Evolutionary conservation across 2,329 filamentous ascomycete genomes (phyloP).

Genomic region (Claviceps cyperi): DNA sequence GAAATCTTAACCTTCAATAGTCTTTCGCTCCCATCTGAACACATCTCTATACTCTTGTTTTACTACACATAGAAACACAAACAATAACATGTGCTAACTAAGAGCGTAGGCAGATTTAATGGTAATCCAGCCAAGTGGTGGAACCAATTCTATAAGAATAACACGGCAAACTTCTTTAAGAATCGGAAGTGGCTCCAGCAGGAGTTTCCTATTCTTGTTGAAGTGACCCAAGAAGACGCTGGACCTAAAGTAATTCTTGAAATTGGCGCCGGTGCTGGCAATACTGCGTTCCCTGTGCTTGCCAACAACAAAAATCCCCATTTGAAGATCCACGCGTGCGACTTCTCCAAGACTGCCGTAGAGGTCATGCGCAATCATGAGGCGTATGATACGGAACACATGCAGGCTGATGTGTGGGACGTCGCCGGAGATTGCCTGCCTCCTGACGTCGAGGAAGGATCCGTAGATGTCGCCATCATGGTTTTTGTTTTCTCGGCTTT

Average conservation of each 20-base stretch:
- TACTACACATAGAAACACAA: background rate
- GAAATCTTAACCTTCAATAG: conserved; percentile 33
- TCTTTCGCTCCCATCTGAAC: conserved; percentile 67
- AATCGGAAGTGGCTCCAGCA: conserved; percentile 94
- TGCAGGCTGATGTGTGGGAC: conserved; percentile 94
- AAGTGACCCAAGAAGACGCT: conserved; percentile 56
- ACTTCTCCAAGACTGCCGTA: conserved; percentile 91
- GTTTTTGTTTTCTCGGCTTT: conserved; percentile 97
- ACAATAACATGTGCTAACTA: conserved; percentile 23
- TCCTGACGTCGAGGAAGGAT: conserved; percentile 59
- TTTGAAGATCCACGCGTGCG: conserved; percentile 80
- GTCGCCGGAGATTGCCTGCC: conserved; percentile 60
- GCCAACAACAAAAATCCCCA: conserved; percentile 68
- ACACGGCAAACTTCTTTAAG: conserved; percentile 96
- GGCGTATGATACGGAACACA: conserved; percentile 54
- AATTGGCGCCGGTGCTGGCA: conserved; percentile 88
- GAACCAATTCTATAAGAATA: conserved; percentile 97
- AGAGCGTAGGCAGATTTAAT: conserved; percentile 60
- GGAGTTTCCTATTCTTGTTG: conserved; percentile 79
- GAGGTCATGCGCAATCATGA: conserved; percentile 77
- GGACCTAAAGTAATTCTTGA: conserved; percentile 65
- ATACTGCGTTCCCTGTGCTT: conserved; percentile 87
- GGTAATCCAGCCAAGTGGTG: conserved; percentile 87
- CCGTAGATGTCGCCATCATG: conserved; percentile 82
- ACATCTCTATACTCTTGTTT: conserved; percentile 5